Conservation (phyloP, 2,329 filamentous ascomycete genomes). For the Alternaria sp. region DNA sequence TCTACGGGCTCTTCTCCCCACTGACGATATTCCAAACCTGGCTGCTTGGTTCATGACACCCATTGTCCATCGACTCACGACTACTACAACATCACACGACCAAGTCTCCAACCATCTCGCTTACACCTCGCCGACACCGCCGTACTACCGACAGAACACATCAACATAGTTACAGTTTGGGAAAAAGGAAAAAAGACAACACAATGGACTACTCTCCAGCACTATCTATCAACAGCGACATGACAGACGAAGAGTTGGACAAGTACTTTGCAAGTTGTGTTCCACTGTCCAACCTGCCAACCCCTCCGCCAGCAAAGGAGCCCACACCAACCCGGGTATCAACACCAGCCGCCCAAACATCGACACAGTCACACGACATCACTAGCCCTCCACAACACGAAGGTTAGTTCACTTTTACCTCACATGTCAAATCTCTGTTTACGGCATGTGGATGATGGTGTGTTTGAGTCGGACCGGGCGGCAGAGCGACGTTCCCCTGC, state of each 20-base stretch:
- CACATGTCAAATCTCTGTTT: slow-evolving; percentile 26
- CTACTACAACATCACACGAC: background rate
- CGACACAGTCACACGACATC: slow-evolving; percentile 8
- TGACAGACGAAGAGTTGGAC: slow-evolving; percentile 51
- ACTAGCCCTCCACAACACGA: slow-evolving; percentile 32
- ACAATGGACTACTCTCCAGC: slow-evolving; percentile 42
- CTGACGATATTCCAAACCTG: slow-evolving; percentile 13
- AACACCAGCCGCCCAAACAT: slow-evolving; percentile 13
- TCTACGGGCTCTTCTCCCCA: slow-evolving; percentile 30
- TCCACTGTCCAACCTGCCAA: slow-evolving; percentile 51
- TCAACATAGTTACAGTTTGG: background rate
- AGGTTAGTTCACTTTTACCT: slow-evolving; percentile 35
- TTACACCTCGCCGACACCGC: slow-evolving; percentile 14
- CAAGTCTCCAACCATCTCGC: slow-evolving; percentile 8
- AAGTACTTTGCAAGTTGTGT: slow-evolving; percentile 51
- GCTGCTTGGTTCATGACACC: slow-evolving; percentile 11
- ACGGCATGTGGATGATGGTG: slow-evolving; percentile 26
- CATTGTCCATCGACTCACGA: background rate
- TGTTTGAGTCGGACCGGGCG: slow-evolving; percentile 23
- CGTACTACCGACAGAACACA: slow-evolving; percentile 11
- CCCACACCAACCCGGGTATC: slow-evolving; percentile 19
- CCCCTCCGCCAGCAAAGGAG: slow-evolving; percentile 49
- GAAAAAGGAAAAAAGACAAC: background rate
- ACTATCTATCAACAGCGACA: slow-evolving; percentile 38
- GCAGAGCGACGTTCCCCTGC: slow-evolving; percentile 30